Conservation (phyloP, 306 rosid genomes). For the Corylus avellana region DNA sequence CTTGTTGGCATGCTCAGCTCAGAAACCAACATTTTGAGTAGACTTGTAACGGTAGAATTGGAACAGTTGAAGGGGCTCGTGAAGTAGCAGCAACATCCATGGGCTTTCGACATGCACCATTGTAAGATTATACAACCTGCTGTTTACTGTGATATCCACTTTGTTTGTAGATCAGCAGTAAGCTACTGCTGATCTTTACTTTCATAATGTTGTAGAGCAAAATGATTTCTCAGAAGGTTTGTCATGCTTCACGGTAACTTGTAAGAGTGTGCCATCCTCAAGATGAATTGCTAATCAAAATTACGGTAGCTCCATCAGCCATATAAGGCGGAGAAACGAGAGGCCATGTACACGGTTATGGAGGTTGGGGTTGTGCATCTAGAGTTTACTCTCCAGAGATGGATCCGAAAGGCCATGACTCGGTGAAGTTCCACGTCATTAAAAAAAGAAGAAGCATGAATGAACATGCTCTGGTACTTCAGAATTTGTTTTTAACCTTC, state of each 20-base stretch:
- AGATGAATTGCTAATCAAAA: neutral
- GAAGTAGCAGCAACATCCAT: slow-evolving; percentile 20
- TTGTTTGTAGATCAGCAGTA: slow-evolving; percentile 10
- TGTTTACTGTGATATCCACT: neutral
- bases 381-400: too few species aligned
- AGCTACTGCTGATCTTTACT: neutral
- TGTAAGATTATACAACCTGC: slow-evolving; percentile 15
- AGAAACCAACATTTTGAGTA: slow-evolving; percentile 19
- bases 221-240: neutral
- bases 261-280: neutral
- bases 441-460: neutral
- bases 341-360: too few species aligned
- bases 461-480: neutral
- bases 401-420: too few species aligned
- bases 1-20: slow-evolving; percentile 19
- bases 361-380: too few species aligned
- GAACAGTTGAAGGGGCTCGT: slow-evolving; percentile 13
- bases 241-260: neutral
- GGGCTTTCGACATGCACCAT: slow-evolving; percentile 6
- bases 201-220: neutral
- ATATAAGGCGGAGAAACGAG: too few species aligned
- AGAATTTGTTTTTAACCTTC: neutral
- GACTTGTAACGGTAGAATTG: slow-evolving; percentile 20
- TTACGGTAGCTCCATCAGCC: neutral
- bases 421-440: too few species aligned